Evolutionary conservation across 2,329 filamentous ascomycete genomes (phyloP).

Genomic region (Coniella lustricola): DNA sequence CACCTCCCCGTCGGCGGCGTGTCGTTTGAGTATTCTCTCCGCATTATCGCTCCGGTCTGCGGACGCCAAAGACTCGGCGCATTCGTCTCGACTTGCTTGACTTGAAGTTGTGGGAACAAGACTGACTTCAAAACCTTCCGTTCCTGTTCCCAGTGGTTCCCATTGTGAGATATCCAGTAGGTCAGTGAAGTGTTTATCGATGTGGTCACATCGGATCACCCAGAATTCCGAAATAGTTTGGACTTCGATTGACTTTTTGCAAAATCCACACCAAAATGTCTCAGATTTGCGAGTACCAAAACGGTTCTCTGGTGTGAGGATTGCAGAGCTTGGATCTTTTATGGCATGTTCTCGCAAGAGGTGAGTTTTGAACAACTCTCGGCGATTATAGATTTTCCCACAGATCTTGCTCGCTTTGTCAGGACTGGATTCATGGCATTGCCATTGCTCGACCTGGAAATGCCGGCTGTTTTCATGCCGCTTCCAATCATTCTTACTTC

Average conservation of each 20-base stretch:
- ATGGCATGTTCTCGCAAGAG: constrained; percentile 44
- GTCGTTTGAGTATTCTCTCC: constrained; percentile 2
- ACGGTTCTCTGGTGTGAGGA: constrained; percentile 42
- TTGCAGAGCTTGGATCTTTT: constrained; percentile 25
- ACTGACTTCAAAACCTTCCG: constrained; percentile 15
- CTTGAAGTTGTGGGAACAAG: background rate
- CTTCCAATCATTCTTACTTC: constrained; percentile 94
- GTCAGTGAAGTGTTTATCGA: constrained; percentile 63
- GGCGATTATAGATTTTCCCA: constrained; percentile 49
- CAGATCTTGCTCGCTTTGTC: constrained; percentile 35
- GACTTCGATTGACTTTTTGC: constrained; percentile 48
- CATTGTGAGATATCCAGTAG: constrained; percentile 49
- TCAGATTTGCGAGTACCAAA: constrained; percentile 60
- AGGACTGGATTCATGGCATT: constrained; percentile 44
- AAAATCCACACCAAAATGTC: constrained; percentile 88
- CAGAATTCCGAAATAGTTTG: constrained; percentile 41
- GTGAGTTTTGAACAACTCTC: constrained; percentile 56
- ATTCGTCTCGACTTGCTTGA: constrained; percentile 7
- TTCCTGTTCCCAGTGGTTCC: constrained; percentile 37
- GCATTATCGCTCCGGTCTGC: background rate
- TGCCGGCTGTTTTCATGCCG: constrained; percentile 81
- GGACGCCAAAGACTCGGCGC: background rate
- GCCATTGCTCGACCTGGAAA: constrained; percentile 63
- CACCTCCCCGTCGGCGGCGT: background rate
- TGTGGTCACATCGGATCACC: constrained; percentile 58